Percentiles rank a stretch among this genome's conserved stretches.
Evolutionary conservation across 805 yeast genomes (phyloP).

Genomic region (Hanseniaspora hatyaiensis): DNA sequence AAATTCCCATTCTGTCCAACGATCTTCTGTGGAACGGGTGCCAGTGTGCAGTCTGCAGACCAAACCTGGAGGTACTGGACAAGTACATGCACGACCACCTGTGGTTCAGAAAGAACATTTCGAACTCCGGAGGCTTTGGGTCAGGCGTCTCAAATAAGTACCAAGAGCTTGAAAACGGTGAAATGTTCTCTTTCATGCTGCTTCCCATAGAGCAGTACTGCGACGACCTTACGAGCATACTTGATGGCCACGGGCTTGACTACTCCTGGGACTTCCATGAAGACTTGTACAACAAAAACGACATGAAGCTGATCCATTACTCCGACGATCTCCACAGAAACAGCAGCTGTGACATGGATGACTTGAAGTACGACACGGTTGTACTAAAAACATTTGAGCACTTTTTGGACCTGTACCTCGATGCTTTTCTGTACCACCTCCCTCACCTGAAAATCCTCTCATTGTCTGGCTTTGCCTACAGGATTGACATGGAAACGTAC

Average conservation of each 20-base stretch:
- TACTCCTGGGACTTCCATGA: conserved; percentile 14
- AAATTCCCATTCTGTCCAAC: conserved; percentile 12
- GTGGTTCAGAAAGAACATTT: conserved; percentile 12
- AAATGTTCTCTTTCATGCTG: conserved; percentile 12
- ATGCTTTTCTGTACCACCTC: neutral
- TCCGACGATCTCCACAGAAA: conserved; percentile 5
- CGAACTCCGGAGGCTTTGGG: conserved; percentile 16
- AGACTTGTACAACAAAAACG: conserved; percentile 4
- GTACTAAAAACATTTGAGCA: conserved; percentile 11
- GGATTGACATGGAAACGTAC: conserved; percentile 4
- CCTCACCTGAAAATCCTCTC: conserved; percentile 1
- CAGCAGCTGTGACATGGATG: neutral
- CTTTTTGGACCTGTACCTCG: conserved; percentile 11
- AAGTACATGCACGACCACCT: conserved; percentile 11
- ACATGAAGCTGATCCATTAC: conserved; percentile 11
- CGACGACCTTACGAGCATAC: conserved; percentile 1
- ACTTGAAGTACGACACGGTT: neutral
- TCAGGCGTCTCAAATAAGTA: conserved; percentile 9
- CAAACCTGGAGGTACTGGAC: neutral
- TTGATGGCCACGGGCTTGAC: conserved; percentile 10
- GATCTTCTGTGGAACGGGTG: conserved; percentile 15
- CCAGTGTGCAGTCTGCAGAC: conserved; percentile 3
- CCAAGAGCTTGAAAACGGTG: conserved; percentile 13
- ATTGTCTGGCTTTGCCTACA: conserved; percentile 10
- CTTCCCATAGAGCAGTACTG: conserved; percentile 3